phyloP scores from a whole-genome alignment of 768 basidiomycete genomes.

The Porpolomopsis calyptriformis region DNA sequence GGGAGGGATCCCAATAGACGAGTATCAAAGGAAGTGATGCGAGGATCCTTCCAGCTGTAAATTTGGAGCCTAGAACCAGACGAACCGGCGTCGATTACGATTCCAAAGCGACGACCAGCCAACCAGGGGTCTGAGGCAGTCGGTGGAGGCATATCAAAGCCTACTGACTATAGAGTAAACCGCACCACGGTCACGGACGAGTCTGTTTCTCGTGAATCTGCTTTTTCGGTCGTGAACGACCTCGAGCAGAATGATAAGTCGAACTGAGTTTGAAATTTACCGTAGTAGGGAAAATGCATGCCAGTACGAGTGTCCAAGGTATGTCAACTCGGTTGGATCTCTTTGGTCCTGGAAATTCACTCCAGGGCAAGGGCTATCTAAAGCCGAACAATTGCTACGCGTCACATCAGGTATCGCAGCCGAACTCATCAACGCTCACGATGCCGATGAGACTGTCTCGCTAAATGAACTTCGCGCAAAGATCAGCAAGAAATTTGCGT shows the following conservation, averaged over 20 bases:
- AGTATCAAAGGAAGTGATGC: conserved; percentile 36
- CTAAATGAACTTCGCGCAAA: conserved; percentile 80
- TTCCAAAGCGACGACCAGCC: conserved; percentile 70
- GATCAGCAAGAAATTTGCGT: conserved; percentile 83
- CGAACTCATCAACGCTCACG: conserved; percentile 83
- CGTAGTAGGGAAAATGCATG: no score
- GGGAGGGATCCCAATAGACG: conserved; percentile 54
- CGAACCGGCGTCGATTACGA: conserved; percentile 97
- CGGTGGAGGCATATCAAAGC: conserved; percentile 58
- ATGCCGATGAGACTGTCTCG: conserved; percentile 66
- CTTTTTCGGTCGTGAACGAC: no score
- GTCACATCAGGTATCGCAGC: conserved; percentile 92
- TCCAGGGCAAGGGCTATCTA: conserved; percentile 50
- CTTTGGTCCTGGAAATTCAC: no score
- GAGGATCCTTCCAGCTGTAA: conserved; percentile 91
- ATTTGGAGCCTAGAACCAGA: conserved; percentile 94
- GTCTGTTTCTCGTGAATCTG: no score
- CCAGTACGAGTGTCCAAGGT: no score
- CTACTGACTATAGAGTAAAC: no score
- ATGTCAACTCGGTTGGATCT: no score
- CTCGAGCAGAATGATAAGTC: no score
- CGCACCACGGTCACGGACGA: no score
- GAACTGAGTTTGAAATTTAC: no score
- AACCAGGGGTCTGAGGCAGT: conserved; percentile 66
- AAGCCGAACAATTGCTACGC: conserved; percentile 82